Evolutionary conservation across 495 filamentous ascomycete genomes (phyloP).

Genomic region (Neurospora sublineolata): DNA sequence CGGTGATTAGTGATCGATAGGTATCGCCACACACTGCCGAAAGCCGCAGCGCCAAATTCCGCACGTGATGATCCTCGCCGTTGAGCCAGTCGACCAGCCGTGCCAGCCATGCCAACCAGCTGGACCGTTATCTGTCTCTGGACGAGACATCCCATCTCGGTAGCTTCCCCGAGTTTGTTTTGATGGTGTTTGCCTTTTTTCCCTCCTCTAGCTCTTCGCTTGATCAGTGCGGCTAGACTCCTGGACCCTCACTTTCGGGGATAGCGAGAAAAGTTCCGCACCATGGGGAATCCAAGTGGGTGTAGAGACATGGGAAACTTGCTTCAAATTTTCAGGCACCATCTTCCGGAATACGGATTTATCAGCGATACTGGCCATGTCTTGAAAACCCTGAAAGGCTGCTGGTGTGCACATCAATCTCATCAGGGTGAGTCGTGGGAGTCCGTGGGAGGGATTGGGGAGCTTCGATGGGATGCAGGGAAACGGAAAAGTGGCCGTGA

Average conservation of each 20-base stretch:
- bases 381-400: neutral
- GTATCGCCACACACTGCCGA: neutral
- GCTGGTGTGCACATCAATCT: neutral
- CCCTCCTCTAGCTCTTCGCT: neutral
- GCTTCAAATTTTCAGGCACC: neutral
- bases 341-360: neutral
- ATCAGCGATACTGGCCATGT: neutral
- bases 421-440: neutral
- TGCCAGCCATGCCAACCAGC: neutral
- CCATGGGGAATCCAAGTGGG: neutral
- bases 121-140: neutral
- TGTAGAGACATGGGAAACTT: neutral
- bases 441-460: neutral
- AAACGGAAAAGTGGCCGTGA: constrained; percentile 1
- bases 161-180: neutral
- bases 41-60: neutral
- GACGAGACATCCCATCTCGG: neutral
- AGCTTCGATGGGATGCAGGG: constrained; percentile 6
- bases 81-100: neutral
- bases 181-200: neutral
- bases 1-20: neutral
- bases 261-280: neutral
- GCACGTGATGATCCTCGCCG: neutral
- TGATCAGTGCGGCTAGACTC: neutral
- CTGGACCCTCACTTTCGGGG: neutral